These are phyloP conservation scores for Xylaria sp. DNA, from an alignment of 2,329 filamentous ascomycete genomes.

Conservation along the genomic window DNA sequence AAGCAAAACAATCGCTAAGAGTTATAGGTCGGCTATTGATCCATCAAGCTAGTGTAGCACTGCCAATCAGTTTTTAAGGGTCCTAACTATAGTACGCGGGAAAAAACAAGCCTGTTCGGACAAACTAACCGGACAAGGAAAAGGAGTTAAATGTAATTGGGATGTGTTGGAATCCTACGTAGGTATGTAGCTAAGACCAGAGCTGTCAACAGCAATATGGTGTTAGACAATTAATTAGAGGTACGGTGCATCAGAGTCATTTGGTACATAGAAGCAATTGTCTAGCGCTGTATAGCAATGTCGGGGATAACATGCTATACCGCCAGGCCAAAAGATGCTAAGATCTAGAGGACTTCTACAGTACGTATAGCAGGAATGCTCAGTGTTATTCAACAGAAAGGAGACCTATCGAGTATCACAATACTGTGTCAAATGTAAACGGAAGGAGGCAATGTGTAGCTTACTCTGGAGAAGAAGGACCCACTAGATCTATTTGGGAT, in stretches of 20 bases:
- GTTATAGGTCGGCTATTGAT: neutral
- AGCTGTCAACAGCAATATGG: neutral
- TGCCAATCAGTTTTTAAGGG: neutral
- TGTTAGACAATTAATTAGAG: neutral
- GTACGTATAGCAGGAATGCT: no score
- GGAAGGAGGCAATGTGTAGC: no score
- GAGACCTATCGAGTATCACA: no score
- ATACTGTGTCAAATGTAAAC: no score
- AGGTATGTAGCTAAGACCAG: neutral
- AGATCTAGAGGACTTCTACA: no score
- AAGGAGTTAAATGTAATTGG: neutral
- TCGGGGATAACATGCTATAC: no score
- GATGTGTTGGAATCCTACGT: neutral
- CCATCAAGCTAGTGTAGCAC: neutral
- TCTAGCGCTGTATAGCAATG: neutral
- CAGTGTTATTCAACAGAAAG: neutral
- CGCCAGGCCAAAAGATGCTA: no score
- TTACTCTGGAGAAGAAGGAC: neutral
- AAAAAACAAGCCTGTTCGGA: neutral
- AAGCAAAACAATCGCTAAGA: neutral
- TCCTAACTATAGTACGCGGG: neutral
- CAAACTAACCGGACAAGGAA: slow-evolving; percentile 2
- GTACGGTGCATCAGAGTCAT: neutral
- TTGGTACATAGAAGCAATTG: no score
- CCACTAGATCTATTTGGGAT: no score